Evolutionary conservation across 352 stramenopile genomes (phyloP).

Genomic region (Pythium insidiosum): DNA sequence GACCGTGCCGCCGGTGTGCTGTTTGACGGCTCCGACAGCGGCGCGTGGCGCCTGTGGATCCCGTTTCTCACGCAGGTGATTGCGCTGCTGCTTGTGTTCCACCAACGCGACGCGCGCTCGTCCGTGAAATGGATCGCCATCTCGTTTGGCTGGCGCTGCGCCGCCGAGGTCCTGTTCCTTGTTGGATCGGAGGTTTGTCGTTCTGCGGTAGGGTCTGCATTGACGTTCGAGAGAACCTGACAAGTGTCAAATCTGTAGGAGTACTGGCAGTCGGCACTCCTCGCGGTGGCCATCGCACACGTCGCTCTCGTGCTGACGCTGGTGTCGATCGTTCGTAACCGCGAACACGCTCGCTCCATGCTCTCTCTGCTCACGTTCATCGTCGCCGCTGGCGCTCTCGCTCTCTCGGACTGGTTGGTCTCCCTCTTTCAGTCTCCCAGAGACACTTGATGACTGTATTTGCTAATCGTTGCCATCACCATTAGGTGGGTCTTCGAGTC

Average conservation of each 20-base stretch:
- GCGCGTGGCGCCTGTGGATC: constrained; percentile 51
- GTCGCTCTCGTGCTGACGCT: constrained; percentile 40
- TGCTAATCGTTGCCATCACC: too few relatives aligned
- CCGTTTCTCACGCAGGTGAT: constrained; percentile 57
- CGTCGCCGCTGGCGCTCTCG: constrained; percentile 29
- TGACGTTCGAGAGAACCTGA: too few relatives aligned
- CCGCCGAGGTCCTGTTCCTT: constrained; percentile 61
- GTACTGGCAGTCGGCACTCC: background rate
- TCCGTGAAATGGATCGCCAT: constrained; percentile 80
- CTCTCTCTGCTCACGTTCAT: constrained; percentile 38
- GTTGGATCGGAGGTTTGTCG: too few relatives aligned
- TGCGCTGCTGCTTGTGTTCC: constrained; percentile 62
- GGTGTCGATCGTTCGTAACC: constrained; percentile 31
- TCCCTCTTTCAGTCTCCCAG: too few relatives aligned
- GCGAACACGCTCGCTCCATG: constrained; percentile 45
- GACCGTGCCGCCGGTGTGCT: constrained; percentile 4
- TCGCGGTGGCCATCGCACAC: constrained; percentile 6
- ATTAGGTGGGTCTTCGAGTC: constrained; percentile 30
- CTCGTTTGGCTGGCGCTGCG: constrained; percentile 64
- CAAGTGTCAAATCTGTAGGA: too few relatives aligned
- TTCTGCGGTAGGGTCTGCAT: too few relatives aligned
- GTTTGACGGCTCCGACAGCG: background rate
- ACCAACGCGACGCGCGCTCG: constrained; percentile 60
- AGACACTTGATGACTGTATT: too few relatives aligned
- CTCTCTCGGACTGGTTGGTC: constrained; percentile 63